Evolutionary conservation across 495 filamentous ascomycete genomes (phyloP).

Genomic region (Friedmanniomyces endolithicus): DNA sequence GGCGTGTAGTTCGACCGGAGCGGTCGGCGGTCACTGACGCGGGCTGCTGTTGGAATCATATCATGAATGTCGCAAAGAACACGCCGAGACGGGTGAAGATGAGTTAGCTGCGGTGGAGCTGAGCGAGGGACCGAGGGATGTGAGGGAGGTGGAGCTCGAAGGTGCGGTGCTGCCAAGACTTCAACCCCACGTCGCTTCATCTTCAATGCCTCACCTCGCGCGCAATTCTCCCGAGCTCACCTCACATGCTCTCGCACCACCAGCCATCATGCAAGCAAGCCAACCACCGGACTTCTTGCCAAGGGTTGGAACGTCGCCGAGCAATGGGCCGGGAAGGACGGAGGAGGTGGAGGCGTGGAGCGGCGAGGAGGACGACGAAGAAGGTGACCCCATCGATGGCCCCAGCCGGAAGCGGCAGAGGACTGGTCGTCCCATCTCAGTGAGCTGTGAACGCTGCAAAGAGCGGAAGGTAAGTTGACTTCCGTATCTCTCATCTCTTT

Average conservation of each 20-base stretch:
- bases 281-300: background rate
- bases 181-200: background rate
- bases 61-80: background rate
- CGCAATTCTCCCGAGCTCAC: background rate
- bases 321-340: background rate
- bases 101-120: too few species aligned
- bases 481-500: background rate
- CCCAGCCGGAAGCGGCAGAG: constrained; percentile 20
- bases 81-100: background rate
- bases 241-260: background rate
- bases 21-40: background rate
- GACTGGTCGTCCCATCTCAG: constrained; percentile 37
- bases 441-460: constrained; percentile 70
- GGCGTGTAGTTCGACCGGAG: background rate
- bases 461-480: constrained; percentile 55
- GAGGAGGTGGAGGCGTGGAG: constrained; percentile 8
- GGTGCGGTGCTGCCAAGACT: too few species aligned
- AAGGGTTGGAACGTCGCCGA: constrained; percentile 3
- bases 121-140: too few species aligned
- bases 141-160: too few species aligned
- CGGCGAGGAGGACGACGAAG: constrained; percentile 8
- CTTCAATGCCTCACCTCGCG: background rate
- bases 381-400: constrained; percentile 10
- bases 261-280: background rate
- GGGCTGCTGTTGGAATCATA: too few species aligned